phyloP scores from a whole-genome alignment of 176 grass and related monocot species.

The Oryza rufipogon region DNA sequence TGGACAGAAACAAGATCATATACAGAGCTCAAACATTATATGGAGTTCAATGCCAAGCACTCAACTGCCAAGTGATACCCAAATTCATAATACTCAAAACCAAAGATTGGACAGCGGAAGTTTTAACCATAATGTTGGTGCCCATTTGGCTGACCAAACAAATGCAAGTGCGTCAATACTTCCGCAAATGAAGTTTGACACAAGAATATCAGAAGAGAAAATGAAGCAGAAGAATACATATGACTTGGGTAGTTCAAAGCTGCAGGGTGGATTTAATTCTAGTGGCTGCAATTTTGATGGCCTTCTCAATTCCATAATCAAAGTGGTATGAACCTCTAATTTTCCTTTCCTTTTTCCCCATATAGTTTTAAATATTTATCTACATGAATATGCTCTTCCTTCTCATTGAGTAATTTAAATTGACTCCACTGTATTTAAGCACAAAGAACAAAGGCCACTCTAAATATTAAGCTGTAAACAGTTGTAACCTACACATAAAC shows the following conservation, averaged over 20 bases:
- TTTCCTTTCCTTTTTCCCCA: background rate
- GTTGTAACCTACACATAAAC: background rate
- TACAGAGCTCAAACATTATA: constrained; percentile 14
- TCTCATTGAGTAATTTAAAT: background rate
- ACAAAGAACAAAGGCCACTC: background rate
- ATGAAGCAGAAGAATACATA: constrained; percentile 54
- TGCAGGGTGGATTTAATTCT: constrained; percentile 61
- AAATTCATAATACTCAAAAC: background rate
- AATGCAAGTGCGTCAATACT: constrained; percentile 37
- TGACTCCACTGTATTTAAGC: background rate
- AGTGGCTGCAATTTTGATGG: constrained; percentile 71
- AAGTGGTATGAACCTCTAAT: constrained; percentile 66
- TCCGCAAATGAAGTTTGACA: constrained; percentile 50
- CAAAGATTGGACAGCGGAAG: constrained; percentile 48
- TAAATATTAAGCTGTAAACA: background rate
- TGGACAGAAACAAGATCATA: constrained; percentile 49
- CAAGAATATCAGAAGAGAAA: constrained; percentile 42
- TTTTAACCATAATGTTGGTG: constrained; percentile 47
- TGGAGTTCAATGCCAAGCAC: background rate
- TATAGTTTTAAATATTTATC: background rate
- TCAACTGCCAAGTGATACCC: background rate
- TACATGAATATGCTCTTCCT: background rate
- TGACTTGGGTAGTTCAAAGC: constrained; percentile 53
- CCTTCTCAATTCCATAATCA: constrained; percentile 85
- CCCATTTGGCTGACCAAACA: constrained; percentile 42